Base-by-base conservation (phyloP, 148 eudicot genomes). In the Rhododendron simsii region DNA sequence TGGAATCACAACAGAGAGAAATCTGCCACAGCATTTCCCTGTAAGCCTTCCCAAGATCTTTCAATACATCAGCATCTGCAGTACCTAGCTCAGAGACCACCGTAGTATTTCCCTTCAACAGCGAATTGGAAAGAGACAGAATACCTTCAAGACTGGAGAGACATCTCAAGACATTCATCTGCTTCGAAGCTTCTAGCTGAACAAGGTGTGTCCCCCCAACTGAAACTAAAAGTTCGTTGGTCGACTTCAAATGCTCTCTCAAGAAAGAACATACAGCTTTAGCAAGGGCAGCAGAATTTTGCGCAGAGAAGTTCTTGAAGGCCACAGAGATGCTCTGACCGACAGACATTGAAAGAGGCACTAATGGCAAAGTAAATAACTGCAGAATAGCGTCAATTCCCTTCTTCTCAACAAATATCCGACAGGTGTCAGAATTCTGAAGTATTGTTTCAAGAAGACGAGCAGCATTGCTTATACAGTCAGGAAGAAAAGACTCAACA, bases 361-460 rank as follows among this genome's bases (percentile, higher is more conserved):
- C 84, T 16, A 89, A 86, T 7, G 99, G 95, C 92, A 94, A 89
- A n/a, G 90, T 84, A 87, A 97, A 97, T 86, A 95, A 86, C 87
- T 93, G 94, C 87, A 97, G 89, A 83, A 95, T 93, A 86, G 94
- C 89, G 79, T 97, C 99, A 75, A 95, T 87, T 82, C 99, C 99
- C 87, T 88, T 97, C 91, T 94, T 97, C 91, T 97, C 99, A 41
- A 94, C 90, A 86, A 97, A 97, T 15, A 97, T 90, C 35, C 98
- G 95, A 86, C 99, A 97, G 71, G 93, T 91, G 84, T 97, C 99
- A 77, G 96, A 91, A 86, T 97, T 97, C 87, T 95, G 99, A 84
- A 97, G 94, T 84, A 95, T 86, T 75, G 98, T 93, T 90, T 95
- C 99, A 87, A 97, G 95, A 84, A 97, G 95, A 76, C 98, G 99